Evolutionary conservation across 2,329 filamentous ascomycete genomes (phyloP).

Genomic region (Cytospora paraplurivora): DNA sequence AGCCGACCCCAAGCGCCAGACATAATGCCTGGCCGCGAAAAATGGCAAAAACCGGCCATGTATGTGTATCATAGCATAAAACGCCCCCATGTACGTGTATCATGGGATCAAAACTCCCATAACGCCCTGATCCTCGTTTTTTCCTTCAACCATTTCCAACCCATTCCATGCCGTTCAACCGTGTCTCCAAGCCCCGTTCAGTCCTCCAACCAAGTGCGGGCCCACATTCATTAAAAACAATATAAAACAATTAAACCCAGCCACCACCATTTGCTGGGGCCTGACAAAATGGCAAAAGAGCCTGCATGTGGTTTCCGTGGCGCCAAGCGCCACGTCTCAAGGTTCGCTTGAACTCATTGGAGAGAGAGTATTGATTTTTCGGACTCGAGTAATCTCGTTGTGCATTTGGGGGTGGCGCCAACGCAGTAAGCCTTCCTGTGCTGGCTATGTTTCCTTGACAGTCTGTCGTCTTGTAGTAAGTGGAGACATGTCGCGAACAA

Average conservation of each 20-base stretch:
- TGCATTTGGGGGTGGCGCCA: not conserved
- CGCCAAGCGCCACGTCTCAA: not conserved
- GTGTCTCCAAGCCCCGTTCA: not conserved
- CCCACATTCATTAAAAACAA: constrained; percentile 8
- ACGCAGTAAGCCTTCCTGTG: not conserved
- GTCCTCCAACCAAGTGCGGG: not conserved
- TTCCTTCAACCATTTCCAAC: not conserved
- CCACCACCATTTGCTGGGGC: not conserved
- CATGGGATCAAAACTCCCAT: not conserved
- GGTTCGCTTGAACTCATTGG: not conserved
- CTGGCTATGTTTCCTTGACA: not conserved
- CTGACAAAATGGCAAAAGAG: constrained; percentile 11
- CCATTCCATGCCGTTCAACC: not conserved
- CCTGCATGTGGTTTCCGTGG: not conserved
- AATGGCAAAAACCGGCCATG: not conserved
- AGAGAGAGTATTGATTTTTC: not conserved
- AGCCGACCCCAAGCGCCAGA: not conserved
- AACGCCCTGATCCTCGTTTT: not conserved
- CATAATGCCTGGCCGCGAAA: not conserved
- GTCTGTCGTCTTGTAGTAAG: not conserved
- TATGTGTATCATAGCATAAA: not conserved
- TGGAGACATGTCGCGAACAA: not conserved
- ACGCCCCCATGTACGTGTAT: not conserved
- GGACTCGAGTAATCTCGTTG: no score
- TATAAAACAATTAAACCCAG: constrained; percentile 9